Conservation (phyloP, 176 grass and related monocot species). For the Bothriochloa decipiens region DNA sequence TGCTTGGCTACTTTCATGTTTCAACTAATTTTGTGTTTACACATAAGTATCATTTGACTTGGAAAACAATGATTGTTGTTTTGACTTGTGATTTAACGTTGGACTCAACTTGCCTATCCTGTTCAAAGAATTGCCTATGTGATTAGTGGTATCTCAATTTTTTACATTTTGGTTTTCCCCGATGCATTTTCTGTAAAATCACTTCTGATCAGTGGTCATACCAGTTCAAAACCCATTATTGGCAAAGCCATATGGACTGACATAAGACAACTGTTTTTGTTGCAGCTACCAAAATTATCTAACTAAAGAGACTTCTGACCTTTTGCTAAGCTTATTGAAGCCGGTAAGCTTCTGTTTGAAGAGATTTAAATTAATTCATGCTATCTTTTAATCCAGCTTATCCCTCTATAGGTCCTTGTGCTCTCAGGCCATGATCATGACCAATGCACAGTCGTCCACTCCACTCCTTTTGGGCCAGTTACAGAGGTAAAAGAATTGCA, state of each 20-base stretch:
- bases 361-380: slow-evolving; percentile 28
- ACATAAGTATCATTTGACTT: background rate
- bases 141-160: slow-evolving; percentile 10
- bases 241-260: slow-evolving; percentile 19
- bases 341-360: slow-evolving; percentile 62
- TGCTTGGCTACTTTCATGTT: slow-evolving; percentile 34
- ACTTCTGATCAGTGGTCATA: slow-evolving; percentile 24
- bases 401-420: slow-evolving; percentile 71
- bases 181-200: slow-evolving; percentile 19
- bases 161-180: background rate
- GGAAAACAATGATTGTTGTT: slow-evolving; percentile 7
- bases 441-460: slow-evolving; percentile 84
- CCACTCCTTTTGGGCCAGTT: slow-evolving; percentile 61
- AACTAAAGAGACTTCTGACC: slow-evolving; percentile 81
- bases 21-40: slow-evolving; percentile 5
- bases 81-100: slow-evolving; percentile 26
- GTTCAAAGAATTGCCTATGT: background rate
- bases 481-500: slow-evolving; percentile 64
- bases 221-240: slow-evolving; percentile 6
- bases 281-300: slow-evolving; percentile 96
- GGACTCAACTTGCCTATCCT: slow-evolving; percentile 13
- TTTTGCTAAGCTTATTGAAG: slow-evolving; percentile 72
- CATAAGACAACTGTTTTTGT: slow-evolving; percentile 19
- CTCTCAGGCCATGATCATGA: slow-evolving; percentile 97
- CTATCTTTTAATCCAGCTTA: slow-evolving; percentile 38